Conservation (phyloP, 768 basidiomycete species). For the Auriscalpium orientale region DNA sequence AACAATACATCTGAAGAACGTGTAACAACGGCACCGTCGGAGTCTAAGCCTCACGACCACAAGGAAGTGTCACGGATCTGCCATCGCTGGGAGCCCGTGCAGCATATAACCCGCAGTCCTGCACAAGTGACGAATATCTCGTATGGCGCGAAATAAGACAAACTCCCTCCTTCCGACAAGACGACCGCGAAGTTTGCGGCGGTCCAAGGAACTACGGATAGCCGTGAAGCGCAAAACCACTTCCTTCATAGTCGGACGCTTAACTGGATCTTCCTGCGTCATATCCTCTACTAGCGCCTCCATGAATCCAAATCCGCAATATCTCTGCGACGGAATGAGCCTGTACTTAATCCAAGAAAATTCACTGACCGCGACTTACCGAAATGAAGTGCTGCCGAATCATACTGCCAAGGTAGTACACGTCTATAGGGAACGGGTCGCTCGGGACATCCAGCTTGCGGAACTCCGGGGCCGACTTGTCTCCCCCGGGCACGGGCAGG, state of each 20-base stretch:
- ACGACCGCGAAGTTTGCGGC: conserved; percentile 1
- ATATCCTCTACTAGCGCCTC: conserved; percentile 19
- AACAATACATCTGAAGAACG: too few species aligned
- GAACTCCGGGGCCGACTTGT: conserved; percentile 10
- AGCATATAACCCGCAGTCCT: too few species aligned
- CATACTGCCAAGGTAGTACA: conserved; percentile 8
- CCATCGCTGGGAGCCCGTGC: too few species aligned
- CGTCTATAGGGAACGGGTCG: conserved; percentile 9
- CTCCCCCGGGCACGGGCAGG: conserved; percentile 3
- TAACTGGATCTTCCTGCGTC: conserved; percentile 18
- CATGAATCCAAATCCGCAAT: conserved; percentile 19
- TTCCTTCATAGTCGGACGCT: conserved; percentile 18
- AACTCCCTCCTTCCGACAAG: not conserved
- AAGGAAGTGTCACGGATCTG: too few species aligned
- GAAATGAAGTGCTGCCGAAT: not conserved
- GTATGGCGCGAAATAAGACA: too few species aligned
- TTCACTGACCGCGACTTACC: not conserved
- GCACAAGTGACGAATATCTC: too few species aligned
- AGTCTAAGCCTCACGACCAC: too few species aligned
- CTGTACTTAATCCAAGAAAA: not conserved
- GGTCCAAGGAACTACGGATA: not conserved
- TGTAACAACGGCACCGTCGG: too few species aligned
- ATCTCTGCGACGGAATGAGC: conserved; percentile 9
- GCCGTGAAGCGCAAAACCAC: conserved; percentile 1
- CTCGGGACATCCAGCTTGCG: not conserved